A percentile compares a stretch with the other conserved stretches of the same genome.
phyloP scores from a whole-genome alignment of 2,329 filamentous ascomycete genomes.

The Teratosphaeria gauchensis region DNA sequence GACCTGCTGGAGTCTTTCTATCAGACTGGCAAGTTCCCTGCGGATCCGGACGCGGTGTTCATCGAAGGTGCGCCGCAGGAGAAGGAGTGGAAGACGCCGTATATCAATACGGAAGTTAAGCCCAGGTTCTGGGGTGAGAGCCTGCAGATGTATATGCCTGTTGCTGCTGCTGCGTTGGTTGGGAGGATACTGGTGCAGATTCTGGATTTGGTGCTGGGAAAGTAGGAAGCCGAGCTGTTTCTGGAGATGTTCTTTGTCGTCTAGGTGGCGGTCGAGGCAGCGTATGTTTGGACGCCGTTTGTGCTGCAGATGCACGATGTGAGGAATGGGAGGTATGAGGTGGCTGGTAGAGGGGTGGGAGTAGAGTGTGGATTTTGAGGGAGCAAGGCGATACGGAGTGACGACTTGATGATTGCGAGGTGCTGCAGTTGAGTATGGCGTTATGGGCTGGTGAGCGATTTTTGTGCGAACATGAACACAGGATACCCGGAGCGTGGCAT shows the following conservation, averaged over 20 bases:
- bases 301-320: neutral
- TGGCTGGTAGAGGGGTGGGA: neutral
- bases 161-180: slow-evolving; percentile 27
- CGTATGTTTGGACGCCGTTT: neutral
- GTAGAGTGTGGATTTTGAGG: neutral
- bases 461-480: neutral
- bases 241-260: neutral
- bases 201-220: slow-evolving; percentile 11
- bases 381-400: neutral
- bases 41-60: slow-evolving; percentile 40
- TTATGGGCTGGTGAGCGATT: neutral
- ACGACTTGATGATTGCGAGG: neutral
- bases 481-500: neutral
- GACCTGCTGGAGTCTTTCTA: slow-evolving; percentile 69
- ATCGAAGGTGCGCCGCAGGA: slow-evolving; percentile 21
- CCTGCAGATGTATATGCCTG: slow-evolving; percentile 35
- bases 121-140: slow-evolving; percentile 32
- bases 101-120: slow-evolving; percentile 39
- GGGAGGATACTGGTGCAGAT: slow-evolving; percentile 24
- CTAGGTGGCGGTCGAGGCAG: neutral
- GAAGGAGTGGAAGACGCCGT: slow-evolving; percentile 28
- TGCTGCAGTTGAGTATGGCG: neutral
- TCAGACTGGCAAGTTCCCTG: slow-evolving; percentile 69
- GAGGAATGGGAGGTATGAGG: neutral
- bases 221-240: neutral